phyloP scores from a whole-genome alignment of 331 rosid species.

The Pyrus hybrid region DNA sequence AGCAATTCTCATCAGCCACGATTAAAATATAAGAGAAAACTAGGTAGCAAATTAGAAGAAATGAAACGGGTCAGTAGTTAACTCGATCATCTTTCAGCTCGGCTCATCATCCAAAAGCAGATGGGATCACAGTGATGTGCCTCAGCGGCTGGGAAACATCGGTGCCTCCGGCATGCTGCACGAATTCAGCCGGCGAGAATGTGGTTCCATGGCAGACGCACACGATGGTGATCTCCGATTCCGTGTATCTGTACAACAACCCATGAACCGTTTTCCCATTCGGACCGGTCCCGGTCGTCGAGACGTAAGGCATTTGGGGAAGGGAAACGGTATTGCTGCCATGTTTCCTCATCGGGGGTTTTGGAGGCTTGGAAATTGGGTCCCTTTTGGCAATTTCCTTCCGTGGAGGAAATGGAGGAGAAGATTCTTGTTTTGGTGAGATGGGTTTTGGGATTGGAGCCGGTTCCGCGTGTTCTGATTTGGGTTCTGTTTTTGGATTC shows the following conservation, averaged over 20 bases:
- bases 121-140: conserved; percentile 63
- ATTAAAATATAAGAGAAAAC: neutral
- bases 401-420: neutral
- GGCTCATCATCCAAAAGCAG: conserved; percentile 15
- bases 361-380: conserved; percentile 25
- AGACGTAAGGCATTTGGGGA: conserved; percentile 64
- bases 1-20: neutral
- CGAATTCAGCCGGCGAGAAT: conserved; percentile 76
- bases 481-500: conserved; percentile 7
- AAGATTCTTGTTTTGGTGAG: neutral
- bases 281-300: conserved; percentile 59
- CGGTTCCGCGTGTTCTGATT: neutral
- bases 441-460: neutral
- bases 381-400: conserved; percentile 15
- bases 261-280: conserved; percentile 60
- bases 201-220: conserved; percentile 87
- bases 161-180: conserved; percentile 84
- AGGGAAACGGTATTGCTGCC: neutral
- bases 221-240: conserved; percentile 61
- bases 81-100: neutral
- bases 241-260: conserved; percentile 46
- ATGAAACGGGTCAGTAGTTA: neutral
- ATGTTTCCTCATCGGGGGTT: conserved; percentile 5
- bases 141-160: conserved; percentile 51
- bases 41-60: neutral